phyloP scores from a whole-genome alignment of 352 stramenopile genomes.

The Globisporangium paroecandrum region DNA sequence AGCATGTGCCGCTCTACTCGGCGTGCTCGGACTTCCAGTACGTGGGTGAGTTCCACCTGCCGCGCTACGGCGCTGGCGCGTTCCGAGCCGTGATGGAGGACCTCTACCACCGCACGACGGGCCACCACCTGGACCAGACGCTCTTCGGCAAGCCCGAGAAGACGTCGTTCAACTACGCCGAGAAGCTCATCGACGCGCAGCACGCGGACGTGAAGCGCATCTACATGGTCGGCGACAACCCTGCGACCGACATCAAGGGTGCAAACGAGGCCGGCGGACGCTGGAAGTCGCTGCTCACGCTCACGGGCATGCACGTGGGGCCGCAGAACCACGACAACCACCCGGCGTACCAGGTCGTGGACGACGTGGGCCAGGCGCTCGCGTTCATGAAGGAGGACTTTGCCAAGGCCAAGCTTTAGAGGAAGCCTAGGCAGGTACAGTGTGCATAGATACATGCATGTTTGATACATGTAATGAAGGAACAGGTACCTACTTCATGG shows the following conservation, averaged over 20 bases:
- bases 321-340: slow-evolving; percentile 64
- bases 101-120: slow-evolving; percentile 79
- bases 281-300: slow-evolving; percentile 83
- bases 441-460: background rate
- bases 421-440: background rate
- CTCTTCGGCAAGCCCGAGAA: slow-evolving; percentile 77
- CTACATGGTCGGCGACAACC: slow-evolving; percentile 89
- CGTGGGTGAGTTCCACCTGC: slow-evolving; percentile 80
- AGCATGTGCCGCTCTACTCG: slow-evolving; percentile 67
- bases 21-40: slow-evolving; percentile 88
- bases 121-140: slow-evolving; percentile 65
- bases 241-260: slow-evolving; percentile 76
- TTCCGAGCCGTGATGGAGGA: slow-evolving; percentile 74
- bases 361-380: slow-evolving; percentile 65
- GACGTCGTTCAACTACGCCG: slow-evolving; percentile 72
- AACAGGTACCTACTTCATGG: background rate
- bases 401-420: slow-evolving; percentile 15
- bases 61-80: slow-evolving; percentile 73
- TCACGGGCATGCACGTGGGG: slow-evolving; percentile 77
- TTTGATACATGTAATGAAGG: background rate
- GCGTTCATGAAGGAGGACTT: slow-evolving; percentile 81
- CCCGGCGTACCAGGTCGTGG: slow-evolving; percentile 65
- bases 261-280: slow-evolving; percentile 67
- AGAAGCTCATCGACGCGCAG: slow-evolving; percentile 73
- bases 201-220: slow-evolving; percentile 61